Evolutionary conservation across 495 filamentous ascomycete genomes (phyloP), one percentile per base, ranked within the genome.

Genomic region (Jackrogersella multiformis): DNA sequence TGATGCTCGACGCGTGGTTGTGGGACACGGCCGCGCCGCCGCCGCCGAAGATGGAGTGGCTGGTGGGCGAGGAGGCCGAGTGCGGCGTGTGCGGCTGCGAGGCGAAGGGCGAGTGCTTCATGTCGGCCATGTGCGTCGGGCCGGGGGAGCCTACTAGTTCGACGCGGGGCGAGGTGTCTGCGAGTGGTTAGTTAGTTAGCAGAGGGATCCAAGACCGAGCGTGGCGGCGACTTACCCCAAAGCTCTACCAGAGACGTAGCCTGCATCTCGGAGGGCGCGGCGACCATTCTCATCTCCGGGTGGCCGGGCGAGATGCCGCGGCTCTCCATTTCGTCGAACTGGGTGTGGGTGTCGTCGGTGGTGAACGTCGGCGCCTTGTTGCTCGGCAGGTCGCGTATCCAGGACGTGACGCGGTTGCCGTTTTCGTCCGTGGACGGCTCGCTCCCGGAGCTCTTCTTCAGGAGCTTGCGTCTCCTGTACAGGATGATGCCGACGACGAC

Each of bases 401-500:
- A 86, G 23, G 69, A 76, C 26, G 69, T 42, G 54, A 85, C 79
- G 48, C 75, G 74, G 56, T 71, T 68, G 41, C 73, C 71, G 49
- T 74, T 78, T 32, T 74, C 78, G 44, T 81, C 79, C 6, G 79
- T 79, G n/a, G 78, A 80, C 23, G 72, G 77, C 32, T 82, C 79
- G 45, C 76, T 82, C 20, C 58, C 66, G 21, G 64, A 61, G 16
- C 67, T 68, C 52, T 76, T 74, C 18, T 64, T 67, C 26, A 72
- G 64, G 5, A 79, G 59, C 56, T 71, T 84, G 26, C 84, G 79
- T 3, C 82, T 81, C 10, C 86, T 79, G 61, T 80, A 89, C 10
- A 89, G 78, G 2, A 90, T 73, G 49, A 87, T 79, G 13, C 76
- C 74, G 3, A 85, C 80, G 20, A 79, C 77, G 4, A 86, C 69